Evolutionary conservation across 2,329 filamentous ascomycete genomes (phyloP).

Genomic region (Pleoardoris graminearum): DNA sequence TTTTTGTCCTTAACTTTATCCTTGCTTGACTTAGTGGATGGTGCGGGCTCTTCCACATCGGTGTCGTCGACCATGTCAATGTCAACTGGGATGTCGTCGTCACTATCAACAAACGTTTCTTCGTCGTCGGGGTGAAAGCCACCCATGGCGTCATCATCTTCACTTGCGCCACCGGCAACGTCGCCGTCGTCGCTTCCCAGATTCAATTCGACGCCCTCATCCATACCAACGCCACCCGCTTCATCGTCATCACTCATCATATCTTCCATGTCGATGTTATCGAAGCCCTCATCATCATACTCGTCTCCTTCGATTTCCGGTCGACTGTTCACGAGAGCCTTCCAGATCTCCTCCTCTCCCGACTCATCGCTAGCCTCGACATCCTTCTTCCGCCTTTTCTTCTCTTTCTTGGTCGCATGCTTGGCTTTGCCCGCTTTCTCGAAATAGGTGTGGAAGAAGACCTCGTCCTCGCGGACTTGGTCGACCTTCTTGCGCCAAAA

Average conservation of each 20-base stretch:
- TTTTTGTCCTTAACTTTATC: constrained; percentile 45
- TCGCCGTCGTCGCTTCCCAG: constrained; percentile 54
- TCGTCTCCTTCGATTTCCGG: constrained; percentile 75
- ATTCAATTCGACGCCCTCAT: constrained; percentile 48
- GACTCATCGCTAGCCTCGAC: constrained; percentile 55
- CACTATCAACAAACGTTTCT: constrained; percentile 58
- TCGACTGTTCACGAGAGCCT: constrained; percentile 79
- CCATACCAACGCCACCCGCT: constrained; percentile 46
- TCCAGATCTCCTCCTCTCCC: constrained; percentile 83
- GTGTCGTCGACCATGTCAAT: constrained; percentile 47
- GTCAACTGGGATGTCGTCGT: constrained; percentile 59
- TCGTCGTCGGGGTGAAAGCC: constrained; percentile 56
- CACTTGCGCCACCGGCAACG: constrained; percentile 39
- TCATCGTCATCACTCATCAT: constrained; percentile 53
- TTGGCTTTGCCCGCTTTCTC: constrained; percentile 63
- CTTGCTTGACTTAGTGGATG: constrained; percentile 41
- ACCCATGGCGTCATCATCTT: constrained; percentile 45
- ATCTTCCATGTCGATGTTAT: constrained; percentile 55
- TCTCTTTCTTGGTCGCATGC: constrained; percentile 59
- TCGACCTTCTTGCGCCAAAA: constrained; percentile 93
- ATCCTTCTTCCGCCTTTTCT: constrained; percentile 53
- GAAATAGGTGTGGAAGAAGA: constrained; percentile 99
- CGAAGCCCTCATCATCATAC: constrained; percentile 59
- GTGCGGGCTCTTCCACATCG: constrained; percentile 50
- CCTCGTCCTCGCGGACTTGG: constrained; percentile 86